phyloP scores from a whole-genome alignment of 495 filamentous ascomycete species.

The Podospora fimiseda region DNA sequence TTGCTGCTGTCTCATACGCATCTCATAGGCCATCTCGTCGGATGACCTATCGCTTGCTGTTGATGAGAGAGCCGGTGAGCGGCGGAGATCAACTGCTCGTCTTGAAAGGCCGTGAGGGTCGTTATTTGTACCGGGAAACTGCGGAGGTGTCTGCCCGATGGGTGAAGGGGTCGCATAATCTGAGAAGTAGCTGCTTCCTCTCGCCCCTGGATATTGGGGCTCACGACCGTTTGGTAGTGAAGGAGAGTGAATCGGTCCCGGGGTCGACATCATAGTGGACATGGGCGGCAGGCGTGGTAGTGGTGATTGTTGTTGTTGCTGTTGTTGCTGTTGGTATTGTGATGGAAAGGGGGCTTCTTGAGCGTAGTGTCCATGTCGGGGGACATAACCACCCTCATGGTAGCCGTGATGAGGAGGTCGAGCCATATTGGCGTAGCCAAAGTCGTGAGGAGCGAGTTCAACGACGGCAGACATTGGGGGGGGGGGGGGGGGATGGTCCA shows the following conservation, averaged over 20 bases:
- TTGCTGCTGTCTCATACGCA: conserved; percentile 22
- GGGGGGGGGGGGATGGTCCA: conserved; percentile 11
- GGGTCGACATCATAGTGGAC: conserved; percentile 25
- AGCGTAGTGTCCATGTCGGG: conserved; percentile 34
- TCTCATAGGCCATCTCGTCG: conserved; percentile 30
- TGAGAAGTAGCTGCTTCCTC: conserved; percentile 19
- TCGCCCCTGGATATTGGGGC: conserved; percentile 16
- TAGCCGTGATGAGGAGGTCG: conserved; percentile 35
- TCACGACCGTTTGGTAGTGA: conserved; percentile 24
- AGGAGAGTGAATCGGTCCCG: conserved; percentile 16
- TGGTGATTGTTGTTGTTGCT: conserved; percentile 13
- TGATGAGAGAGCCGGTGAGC: conserved; percentile 31
- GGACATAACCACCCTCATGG: conserved; percentile 36
- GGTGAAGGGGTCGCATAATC: conserved; percentile 35
- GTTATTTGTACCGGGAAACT: conserved; percentile 27
- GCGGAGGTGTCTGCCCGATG: conserved; percentile 31
- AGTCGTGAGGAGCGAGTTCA: conserved; percentile 32
- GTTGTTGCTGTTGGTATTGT: conserved; percentile 10
- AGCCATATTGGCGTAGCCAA: conserved; percentile 40
- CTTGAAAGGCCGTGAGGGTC: conserved; percentile 28
- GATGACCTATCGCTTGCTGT: conserved; percentile 31
- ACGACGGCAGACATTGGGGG: conserved; percentile 35
- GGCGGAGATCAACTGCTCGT: conserved; percentile 28
- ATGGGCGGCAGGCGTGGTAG: conserved; percentile 25
- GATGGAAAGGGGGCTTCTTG: conserved; percentile 29